These are phyloP conservation scores for Prunus yedoensis DNA, from an alignment of 331 rosid species.

Conservation along the genomic window DNA sequence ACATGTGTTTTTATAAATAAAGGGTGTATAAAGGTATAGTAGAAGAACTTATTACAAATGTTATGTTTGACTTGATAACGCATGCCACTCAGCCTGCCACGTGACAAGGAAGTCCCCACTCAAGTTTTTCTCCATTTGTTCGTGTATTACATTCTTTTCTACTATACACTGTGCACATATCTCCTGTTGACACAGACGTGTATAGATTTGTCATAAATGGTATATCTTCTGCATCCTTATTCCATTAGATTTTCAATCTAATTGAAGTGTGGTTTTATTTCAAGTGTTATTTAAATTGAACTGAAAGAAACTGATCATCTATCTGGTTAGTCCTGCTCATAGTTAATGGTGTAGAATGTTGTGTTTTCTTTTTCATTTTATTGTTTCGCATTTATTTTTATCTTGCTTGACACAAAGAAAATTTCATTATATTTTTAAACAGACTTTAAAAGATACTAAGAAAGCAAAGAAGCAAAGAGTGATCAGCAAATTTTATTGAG, in stretches of 20 bases:
- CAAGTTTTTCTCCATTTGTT: neutral
- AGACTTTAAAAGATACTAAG: constrained; percentile 7
- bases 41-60: neutral
- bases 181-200: neutral
- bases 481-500: constrained; percentile 3
- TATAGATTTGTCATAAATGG: neutral
- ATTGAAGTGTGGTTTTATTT: neutral
- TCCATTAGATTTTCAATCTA: neutral
- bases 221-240: neutral
- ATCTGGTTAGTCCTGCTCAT: neutral
- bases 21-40: neutral
- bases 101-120: too few species aligned
- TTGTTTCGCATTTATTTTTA: neutral
- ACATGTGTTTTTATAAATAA: neutral
- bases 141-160: neutral
- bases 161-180: neutral
- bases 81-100: too few species aligned
- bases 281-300: neutral
- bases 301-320: neutral
- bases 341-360: neutral
- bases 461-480: constrained; percentile 6
- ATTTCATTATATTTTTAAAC: neutral
- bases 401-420: neutral
- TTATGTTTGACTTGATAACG: neutral
- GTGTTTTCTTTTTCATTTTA: neutral